A percentile compares a stretch with the other conserved stretches of the same genome.
Conservation (phyloP, 176 grass and related monocot species). For the barley (Hordeum vulgare) region MorexV3_pseudomolecules_assembly NC_058524.1:256141400-256141899, state of each 20-base stretch:
- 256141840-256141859: constrained; percentile 44
- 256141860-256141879: constrained; percentile 60
- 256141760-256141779: constrained; percentile 34
- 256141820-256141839: constrained; percentile 40
- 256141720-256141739: not conserved
- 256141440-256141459: constrained; percentile 25
- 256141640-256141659: constrained; percentile 48
- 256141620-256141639: constrained; percentile 47
- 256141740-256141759: constrained; percentile 28
- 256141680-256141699: constrained; percentile 60
- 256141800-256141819: constrained; percentile 22
- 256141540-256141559: constrained; percentile 29
- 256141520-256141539: constrained; percentile 34
- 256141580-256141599: constrained; percentile 18
- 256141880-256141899: constrained; percentile 90
- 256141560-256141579: constrained; percentile 46
- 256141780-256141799: not conserved
- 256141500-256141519: constrained; percentile 27
- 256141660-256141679: constrained; percentile 81
- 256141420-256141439: constrained; percentile 5
- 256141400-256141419: constrained; percentile 34
- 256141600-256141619: constrained; percentile 51
- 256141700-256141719: constrained; percentile 1
- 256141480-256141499: constrained; percentile 1
- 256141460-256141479: constrained; percentile 11